Conservation (phyloP, 495 filamentous ascomycete species). For the Talaromyces nanjingensis region DNA sequence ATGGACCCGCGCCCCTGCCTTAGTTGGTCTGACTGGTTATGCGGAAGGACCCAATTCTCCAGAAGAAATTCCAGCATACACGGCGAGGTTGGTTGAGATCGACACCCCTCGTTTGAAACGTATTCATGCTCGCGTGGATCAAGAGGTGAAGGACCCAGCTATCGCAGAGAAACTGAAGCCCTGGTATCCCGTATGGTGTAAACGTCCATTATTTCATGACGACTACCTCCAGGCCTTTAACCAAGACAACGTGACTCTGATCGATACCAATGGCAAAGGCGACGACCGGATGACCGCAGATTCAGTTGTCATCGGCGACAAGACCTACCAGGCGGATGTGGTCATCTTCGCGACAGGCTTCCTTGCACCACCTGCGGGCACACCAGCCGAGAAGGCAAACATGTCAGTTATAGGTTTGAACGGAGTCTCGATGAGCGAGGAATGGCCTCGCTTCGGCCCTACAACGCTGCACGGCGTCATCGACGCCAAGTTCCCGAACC, state of each 20-base stretch:
- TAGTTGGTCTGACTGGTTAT: conserved; percentile 6
- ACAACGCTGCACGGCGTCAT: background rate
- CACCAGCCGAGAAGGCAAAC: background rate
- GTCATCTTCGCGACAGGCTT: conserved; percentile 31
- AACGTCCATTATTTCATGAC: conserved; percentile 26
- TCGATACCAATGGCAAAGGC: conserved; percentile 24
- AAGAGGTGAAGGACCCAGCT: conserved; percentile 16
- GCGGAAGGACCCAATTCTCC: background rate
- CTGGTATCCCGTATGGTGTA: conserved; percentile 25
- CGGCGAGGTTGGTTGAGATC: background rate
- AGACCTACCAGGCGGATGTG: conserved; percentile 28
- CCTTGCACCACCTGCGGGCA: background rate
- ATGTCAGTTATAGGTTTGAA: background rate
- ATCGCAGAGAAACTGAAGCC: conserved; percentile 24
- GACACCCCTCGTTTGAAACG: conserved; percentile 10
- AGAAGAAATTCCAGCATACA: background rate
- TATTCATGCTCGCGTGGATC: conserved; percentile 26
- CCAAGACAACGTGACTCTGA: conserved; percentile 19
- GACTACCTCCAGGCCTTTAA: conserved; percentile 28
- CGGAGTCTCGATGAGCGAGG: background rate
- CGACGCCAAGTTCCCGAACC: background rate
- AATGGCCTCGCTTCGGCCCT: background rate
- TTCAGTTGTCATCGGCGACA: conserved; percentile 21
- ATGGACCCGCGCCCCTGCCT: conserved; percentile 25
- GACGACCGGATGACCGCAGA: conserved; percentile 15